Evolutionary conservation across 2,329 filamentous ascomycete species (phyloP), one percentile per base, ranked within the genome.

Genomic region (Apiospora hydei): DNA sequence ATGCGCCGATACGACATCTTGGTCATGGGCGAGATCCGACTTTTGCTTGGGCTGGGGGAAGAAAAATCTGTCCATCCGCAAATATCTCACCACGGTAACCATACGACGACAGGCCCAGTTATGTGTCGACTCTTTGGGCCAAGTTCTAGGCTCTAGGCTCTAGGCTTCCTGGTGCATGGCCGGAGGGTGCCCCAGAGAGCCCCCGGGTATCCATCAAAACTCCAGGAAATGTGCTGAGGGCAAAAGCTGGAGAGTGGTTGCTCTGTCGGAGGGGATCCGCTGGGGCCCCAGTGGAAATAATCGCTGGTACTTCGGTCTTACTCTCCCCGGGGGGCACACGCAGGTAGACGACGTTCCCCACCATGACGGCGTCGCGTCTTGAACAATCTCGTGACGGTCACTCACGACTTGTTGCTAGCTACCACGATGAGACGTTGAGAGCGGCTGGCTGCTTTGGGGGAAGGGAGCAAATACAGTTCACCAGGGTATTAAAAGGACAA

Each of bases 281-380:
- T 73, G 73, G 73, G 72, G 73, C 69, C 73, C 73, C 73, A 53
- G 67, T 69, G 64, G 72, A 69, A 69, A 67, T 61, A 43, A 64
- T 47, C 72, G 73, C 73, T 70, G 72, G 46, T 74, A 73, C 71
- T 71, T 74, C 73, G 73, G 73, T 61, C 51, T 66, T 71, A 73
- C 69, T 74, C 67, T 30, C 46, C 46, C 69, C 6, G 53, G 26
- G 16, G 26, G 26, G 26, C 26, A 30, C 26, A 30, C 26, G 38
- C 53, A 34, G 51, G 30, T 43, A 64, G 10, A 11, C 10, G 10
- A 21, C 7, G 16, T 61, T 49, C 64, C 47, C 44, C 24, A n/a
- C 67, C 11, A 71, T 67, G 67, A 69, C 68, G 67, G 43, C 30
- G 69, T 69, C 68, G 69, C 57, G 70, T 69, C 51, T 73, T 46